Evolutionary conservation across 345 rosid species (phyloP), one percentile per base, ranked within the genome.

Genomic region (Cardiospermum halicacabum): DNA sequence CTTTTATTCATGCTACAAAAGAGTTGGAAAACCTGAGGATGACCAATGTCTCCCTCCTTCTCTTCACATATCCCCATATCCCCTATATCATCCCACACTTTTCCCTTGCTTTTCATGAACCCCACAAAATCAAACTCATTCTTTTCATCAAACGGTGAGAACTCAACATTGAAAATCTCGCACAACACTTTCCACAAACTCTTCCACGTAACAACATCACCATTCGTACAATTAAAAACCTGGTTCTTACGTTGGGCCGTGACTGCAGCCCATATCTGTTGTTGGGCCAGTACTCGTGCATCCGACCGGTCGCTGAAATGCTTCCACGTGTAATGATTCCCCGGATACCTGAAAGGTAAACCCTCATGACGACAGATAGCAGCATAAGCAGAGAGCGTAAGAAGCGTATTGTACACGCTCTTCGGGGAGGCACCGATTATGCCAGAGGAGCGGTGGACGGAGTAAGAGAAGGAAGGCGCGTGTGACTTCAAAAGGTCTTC

Each of bases 1-100:
- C 86, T 70, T 72, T 81, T 77, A 11, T 65, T 79, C 89, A 72
- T 79, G 62, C 77, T 72, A 11, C 70, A 60, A 18, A 77, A 78
- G 54, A 72, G 80, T 64, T 81, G 82, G 9, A 77, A 72, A 58
- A 70, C 51, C 34, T 76, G 10, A 8, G 74, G 78, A 0, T 0
- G 0, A 0, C 5, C 3, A 2, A 78, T 48, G 0, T 84, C 62
- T 67, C 74, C 61, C 43, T 10, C 31, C 63, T 75, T n/a, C 79
- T 79, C 72, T 63, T 66, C 3, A 3, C 40, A 0, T 75, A 56
- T 11, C 77, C 78, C 36, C 70, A 50, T 18, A 63, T 53, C 13
- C 70, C 74, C 84, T 7, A 77, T 66, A 28, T 75, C 75, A 30
- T 70, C 81, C 83, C 83, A 50, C 0, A 72, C 74, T 3, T 62